Base-by-base conservation (phyloP, 2,329 filamentous ascomycete genomes). In the Plenodomus biglobosus region DNA sequence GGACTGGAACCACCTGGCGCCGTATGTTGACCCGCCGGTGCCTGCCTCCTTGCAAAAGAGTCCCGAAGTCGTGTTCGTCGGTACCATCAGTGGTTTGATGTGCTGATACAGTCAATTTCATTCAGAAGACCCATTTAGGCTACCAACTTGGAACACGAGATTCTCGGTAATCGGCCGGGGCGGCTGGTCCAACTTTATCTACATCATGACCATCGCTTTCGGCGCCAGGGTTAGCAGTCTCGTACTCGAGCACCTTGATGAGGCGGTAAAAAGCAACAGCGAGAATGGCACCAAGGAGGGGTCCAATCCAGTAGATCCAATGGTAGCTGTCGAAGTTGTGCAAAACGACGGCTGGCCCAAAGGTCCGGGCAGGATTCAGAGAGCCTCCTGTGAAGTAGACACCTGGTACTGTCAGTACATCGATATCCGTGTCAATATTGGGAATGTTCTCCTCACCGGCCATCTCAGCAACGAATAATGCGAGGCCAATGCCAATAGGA, bases 291-390 rank as follows among this genome's bases (percentile, higher is more conserved):
- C 77, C 77, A 4, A 79, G 66, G 5, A 70, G 52, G 4, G 77
- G 77, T 1, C 77, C 77, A 38, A 78, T 48, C 77, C 77, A 80
- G 62, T 80, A 80, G 48, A 80, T 76, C 76, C 76, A 79, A 58
- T 79, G 77, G 50, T 77, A 73, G 37, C 64, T 56, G 4, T 73
- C 66, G 56, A 78, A 79, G 8, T 44, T 64, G 35, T 59, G 56
- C 3, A 74, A 65, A 22, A 75, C 65, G n/a, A 79, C 75, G 49
- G 73, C 73, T 17, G 76, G 76, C 18, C 75, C 77, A 55, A 79
- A 76, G 1, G 75, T 77, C 34, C 77, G 75, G 20, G 77, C 76
- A 32, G 77, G 77, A 47, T 79, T 78, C 27, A 78, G 65, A 2
- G 74, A 76, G 24, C 74, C 75, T 39, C 75, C 75, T 5, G 76